Conservation (phyloP, 2,329 filamentous ascomycete species). For the Huntiella omanensis region DNA sequence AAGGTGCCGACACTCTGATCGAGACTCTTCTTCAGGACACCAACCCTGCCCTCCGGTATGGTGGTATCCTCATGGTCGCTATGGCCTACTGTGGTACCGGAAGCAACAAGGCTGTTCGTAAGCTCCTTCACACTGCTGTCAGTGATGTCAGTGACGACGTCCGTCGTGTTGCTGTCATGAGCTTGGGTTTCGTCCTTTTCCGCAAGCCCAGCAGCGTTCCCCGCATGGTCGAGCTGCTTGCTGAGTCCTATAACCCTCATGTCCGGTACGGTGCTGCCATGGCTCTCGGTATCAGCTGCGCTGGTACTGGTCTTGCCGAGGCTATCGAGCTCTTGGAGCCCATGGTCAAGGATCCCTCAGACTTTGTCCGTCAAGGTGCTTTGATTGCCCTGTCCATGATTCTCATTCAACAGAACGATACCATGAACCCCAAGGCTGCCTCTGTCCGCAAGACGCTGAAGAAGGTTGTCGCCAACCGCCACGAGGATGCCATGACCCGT, state of each 20-base stretch:
- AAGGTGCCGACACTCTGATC: constrained; percentile 85
- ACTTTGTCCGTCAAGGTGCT: constrained; percentile 94
- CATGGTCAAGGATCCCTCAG: constrained; percentile 98
- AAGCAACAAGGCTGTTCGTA: constrained; percentile 96
- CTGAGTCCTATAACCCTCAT: constrained; percentile 97
- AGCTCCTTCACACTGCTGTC: constrained; percentile 85
- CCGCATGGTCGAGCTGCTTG: constrained; percentile 94
- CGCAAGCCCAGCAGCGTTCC: constrained; percentile 92
- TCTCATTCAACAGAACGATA: constrained; percentile 97
- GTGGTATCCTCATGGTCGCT: constrained; percentile 96
- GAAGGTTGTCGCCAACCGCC: constrained; percentile 84
- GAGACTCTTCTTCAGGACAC: constrained; percentile 85
- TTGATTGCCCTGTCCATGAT: constrained; percentile 94
- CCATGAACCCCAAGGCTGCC: constrained; percentile 92
- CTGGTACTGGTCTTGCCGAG: constrained; percentile 86
- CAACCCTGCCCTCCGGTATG: constrained; percentile 83
- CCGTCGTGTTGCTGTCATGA: constrained; percentile 89
- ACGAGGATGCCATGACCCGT: constrained; percentile 99
- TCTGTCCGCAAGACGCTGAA: constrained; percentile 80
- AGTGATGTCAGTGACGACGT: constrained; percentile 98
- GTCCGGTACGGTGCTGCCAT: constrained; percentile 95
- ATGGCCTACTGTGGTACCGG: constrained; percentile 92
- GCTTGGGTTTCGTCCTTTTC: constrained; percentile 95
- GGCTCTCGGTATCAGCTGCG: constrained; percentile 95
- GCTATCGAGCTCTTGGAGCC: constrained; percentile 92